Percentiles rank a stretch among this genome's conserved stretches.
Evolutionary conservation across 352 stramenopile species (phyloP).

Genomic region (Phytophthora chlamydospora): DNA sequence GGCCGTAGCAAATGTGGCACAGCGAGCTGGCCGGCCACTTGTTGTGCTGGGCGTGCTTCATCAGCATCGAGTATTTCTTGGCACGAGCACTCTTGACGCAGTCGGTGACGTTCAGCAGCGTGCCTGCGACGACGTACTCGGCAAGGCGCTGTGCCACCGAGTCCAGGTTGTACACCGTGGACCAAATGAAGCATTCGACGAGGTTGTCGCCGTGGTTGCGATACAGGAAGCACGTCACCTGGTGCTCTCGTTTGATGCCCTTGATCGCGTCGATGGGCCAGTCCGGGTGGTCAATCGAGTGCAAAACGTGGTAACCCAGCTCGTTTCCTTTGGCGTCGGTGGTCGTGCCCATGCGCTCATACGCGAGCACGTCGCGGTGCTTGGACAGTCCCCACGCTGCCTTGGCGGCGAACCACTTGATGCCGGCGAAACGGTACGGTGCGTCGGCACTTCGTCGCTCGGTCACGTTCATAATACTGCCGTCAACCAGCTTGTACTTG

Average conservation of each 20-base stretch:
- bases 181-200: conserved; percentile 52
- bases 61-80: conserved; percentile 49
- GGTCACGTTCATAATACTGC: conserved; percentile 51
- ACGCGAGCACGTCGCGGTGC: conserved; percentile 49
- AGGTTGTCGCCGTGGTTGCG: conserved; percentile 34
- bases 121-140: conserved; percentile 50
- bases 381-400: conserved; percentile 46
- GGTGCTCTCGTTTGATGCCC: conserved; percentile 52
- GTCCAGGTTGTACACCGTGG: conserved; percentile 49
- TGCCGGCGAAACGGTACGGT: conserved; percentile 52
- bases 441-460: conserved; percentile 35
- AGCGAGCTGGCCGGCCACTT: conserved; percentile 40
- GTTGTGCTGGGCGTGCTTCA: conserved; percentile 39
- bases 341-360: conserved; percentile 61
- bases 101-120: conserved; percentile 42
- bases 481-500: conserved; percentile 51
- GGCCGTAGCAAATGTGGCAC: conserved; percentile 54
- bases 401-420: conserved; percentile 54
- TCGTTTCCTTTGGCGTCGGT: conserved; percentile 51
- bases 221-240: conserved; percentile 58
- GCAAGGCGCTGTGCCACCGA: conserved; percentile 43
- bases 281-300: conserved; percentile 64
- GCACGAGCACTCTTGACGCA: conserved; percentile 45
- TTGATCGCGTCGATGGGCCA: conserved; percentile 53
- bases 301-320: conserved; percentile 57